These are phyloP conservation scores for Polychytrium aggregatum DNA, from an alignment of 192 early-diverging fungal genomes.

Conservation along the genomic window DNA sequence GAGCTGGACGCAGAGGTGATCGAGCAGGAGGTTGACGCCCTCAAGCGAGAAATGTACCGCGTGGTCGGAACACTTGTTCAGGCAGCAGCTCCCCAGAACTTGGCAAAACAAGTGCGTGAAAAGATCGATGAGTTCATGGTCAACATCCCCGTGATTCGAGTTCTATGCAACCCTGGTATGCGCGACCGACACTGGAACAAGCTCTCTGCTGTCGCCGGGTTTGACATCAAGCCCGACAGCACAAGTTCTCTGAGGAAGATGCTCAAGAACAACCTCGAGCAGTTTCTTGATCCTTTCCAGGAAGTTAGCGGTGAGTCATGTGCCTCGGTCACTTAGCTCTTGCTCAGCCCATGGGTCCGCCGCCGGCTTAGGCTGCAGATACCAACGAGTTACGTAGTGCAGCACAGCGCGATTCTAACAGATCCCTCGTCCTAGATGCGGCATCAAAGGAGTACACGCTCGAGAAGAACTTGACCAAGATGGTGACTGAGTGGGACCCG, in stretches of 20 bases:
- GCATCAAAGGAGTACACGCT: constrained; percentile 54
- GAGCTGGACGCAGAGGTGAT: constrained; percentile 50
- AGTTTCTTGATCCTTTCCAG: constrained; percentile 35
- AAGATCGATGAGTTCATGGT: constrained; percentile 51
- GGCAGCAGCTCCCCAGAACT: constrained; percentile 41
- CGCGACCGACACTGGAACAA: constrained; percentile 44
- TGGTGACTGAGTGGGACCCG: constrained; percentile 48
- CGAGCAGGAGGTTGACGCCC: constrained; percentile 39
- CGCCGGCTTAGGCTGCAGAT: no score
- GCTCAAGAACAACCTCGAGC: constrained; percentile 45
- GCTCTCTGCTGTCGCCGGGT: constrained; percentile 27
- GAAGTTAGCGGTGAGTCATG: constrained; percentile 42
- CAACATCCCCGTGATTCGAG: constrained; percentile 48
- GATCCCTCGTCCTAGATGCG: constrained; percentile 19
- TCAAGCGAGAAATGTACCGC: constrained; percentile 51
- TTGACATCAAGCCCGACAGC: constrained; percentile 44
- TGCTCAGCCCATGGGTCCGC: no score
- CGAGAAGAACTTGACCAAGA: constrained; percentile 54
- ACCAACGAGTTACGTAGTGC: no score
- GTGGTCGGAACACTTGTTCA: constrained; percentile 39
- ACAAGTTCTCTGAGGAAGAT: constrained; percentile 42
- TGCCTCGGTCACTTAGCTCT: no score
- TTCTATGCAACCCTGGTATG: constrained; percentile 53
- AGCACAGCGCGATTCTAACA: no score
- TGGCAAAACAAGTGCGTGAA: constrained; percentile 49